Base-by-base conservation (phyloP, 257 asterid genomes). In the Euphrasia confusa region DNA sequence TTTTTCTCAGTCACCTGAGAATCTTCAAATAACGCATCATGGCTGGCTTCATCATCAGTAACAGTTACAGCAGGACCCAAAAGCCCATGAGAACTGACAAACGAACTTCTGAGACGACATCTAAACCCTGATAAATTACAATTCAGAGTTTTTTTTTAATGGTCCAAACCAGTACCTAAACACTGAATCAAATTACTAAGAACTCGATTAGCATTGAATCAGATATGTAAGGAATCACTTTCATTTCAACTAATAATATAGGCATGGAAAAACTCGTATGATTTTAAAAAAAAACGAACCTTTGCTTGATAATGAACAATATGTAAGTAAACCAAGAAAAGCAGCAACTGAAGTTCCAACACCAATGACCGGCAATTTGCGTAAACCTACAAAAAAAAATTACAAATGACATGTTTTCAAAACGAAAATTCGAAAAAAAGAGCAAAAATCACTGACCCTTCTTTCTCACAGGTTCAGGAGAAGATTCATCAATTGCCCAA, bases 401-500 rank as follows among this genome's bases (percentile, higher is more conserved):
- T 66, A 54, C 17, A 67, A 66, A 65, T 37, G 61, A 49, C 24
- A 49, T 45, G 27, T 59, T 28, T 24, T 6, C 47, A 21, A 62
- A 24, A 54, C 54, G 24, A 47, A 12, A 30, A 39, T 17, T n/a
- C 55, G 3, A 28, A 17, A 12, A 21, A 8, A 12, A 44, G 35
- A 24, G 47, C 10, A 0, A 21, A 35, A 35, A 8, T 71, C 68
- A 62, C 60, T 72, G 66, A 67, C 87, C 74, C 58, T 72, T 75
- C 65, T 66, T 69, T 62, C 57, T 68, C 61, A 68, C 73, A 10
- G 68, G 64, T 24, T 50, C 18, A 10, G 79, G 69, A 68, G 82
- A 70, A 69, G 84, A 37, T 72, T 80, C 78, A 28, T 26, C 75
- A 63, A 78, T 65, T 68, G 72, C 92, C 97, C 98, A 91, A 14